Evolutionary conservation across 495 filamentous ascomycete genomes (phyloP).

Genomic region (Penicillium diatomitis): DNA sequence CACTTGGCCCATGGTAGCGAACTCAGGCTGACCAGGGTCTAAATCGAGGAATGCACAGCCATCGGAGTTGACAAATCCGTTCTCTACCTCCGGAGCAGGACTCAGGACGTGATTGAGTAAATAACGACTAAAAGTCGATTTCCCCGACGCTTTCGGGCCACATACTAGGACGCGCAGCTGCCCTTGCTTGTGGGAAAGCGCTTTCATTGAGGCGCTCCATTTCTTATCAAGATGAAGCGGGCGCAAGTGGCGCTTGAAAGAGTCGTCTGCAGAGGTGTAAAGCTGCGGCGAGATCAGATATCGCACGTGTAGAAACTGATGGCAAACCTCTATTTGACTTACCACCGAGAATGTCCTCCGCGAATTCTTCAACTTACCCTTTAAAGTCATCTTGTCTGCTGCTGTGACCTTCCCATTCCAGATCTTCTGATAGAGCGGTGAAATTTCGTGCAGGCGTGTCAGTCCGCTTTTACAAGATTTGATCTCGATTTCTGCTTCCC

Average conservation of each 20-base stretch:
- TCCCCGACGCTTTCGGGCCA: constrained; percentile 77
- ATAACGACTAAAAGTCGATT: constrained; percentile 76
- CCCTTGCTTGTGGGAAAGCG: constrained; percentile 26
- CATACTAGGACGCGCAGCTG: constrained; percentile 50
- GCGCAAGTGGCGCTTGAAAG: constrained; percentile 43
- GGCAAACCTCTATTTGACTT: constrained; percentile 8
- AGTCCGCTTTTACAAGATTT: constrained; percentile 47
- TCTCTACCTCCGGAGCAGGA: constrained; percentile 26
- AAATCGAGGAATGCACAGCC: constrained; percentile 64
- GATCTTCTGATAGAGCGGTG: constrained; percentile 61
- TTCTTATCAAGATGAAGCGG: constrained; percentile 54
- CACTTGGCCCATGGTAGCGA: constrained; percentile 64
- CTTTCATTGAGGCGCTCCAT: constrained; percentile 46
- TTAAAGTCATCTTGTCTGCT: constrained; percentile 31
- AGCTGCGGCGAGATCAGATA: constrained; percentile 22
- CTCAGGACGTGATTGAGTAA: constrained; percentile 67
- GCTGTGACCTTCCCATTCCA: constrained; percentile 51
- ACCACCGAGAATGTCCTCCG: constrained; percentile 38
- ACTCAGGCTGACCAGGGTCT: constrained; percentile 80
- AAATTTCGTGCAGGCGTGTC: constrained; percentile 48
- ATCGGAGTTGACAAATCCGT: constrained; percentile 25
- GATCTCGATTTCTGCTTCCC: constrained; percentile 42
- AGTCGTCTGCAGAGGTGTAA: constrained; percentile 38
- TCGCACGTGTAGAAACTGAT: not conserved
- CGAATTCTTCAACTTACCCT: constrained; percentile 11